Evolutionary conservation across 2,329 filamentous ascomycete species (phyloP).

Genomic region (Alternaria angustiovoidea): DNA sequence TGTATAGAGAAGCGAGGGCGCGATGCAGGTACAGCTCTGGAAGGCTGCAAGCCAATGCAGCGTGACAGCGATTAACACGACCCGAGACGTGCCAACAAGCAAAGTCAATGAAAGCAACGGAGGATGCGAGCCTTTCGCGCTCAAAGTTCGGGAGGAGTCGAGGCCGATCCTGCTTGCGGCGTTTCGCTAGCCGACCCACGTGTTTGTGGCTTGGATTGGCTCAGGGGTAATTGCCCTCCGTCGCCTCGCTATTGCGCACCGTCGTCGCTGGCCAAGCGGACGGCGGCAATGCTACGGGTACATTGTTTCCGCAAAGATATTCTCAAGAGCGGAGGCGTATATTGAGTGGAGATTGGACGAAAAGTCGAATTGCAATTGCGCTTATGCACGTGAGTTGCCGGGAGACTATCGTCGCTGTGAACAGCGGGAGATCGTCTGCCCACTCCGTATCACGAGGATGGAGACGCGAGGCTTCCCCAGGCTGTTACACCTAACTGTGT

Average conservation of each 20-base stretch:
- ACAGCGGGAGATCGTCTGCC: neutral
- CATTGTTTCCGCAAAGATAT: neutral
- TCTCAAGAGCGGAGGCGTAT: neutral
- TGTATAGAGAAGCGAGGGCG: slow-evolving; percentile 3
- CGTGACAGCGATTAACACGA: neutral
- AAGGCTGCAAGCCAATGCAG: neutral
- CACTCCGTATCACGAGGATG: neutral
- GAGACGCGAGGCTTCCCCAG: neutral
- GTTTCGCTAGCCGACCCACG: slow-evolving; percentile 23
- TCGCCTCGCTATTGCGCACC: neutral
- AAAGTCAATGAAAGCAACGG: slow-evolving; percentile 1
- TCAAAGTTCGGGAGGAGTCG: neutral
- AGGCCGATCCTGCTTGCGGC: slow-evolving; percentile 22
- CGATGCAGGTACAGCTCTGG: neutral
- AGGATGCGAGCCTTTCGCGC: neutral
- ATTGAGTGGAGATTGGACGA: slow-evolving; percentile 15
- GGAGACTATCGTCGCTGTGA: neutral
- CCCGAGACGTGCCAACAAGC: neutral
- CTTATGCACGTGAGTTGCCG: neutral
- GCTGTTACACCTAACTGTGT: neutral
- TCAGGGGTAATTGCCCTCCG: slow-evolving; percentile 13
- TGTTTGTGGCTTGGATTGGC: slow-evolving; percentile 26
- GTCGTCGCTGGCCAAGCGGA: neutral
- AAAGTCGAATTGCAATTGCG: neutral
- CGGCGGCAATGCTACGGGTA: slow-evolving; percentile 2